Conservation (phyloP, 2,329 filamentous ascomycete genomes). For the Fusarium sp. region DNA sequence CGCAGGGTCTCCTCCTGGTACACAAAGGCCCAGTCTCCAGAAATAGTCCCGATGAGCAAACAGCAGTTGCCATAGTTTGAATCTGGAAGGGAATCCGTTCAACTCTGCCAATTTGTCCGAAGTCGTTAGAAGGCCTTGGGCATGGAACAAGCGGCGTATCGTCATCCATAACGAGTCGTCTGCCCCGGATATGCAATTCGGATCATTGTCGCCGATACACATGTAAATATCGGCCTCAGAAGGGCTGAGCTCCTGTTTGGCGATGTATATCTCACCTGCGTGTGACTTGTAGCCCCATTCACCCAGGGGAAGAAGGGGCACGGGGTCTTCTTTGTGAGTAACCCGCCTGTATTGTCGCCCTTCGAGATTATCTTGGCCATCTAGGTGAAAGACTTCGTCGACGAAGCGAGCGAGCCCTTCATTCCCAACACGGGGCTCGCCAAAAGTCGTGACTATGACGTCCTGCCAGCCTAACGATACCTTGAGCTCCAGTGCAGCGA, state of each 20-base stretch:
- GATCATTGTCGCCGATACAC: constrained; percentile 79
- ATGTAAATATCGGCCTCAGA: constrained; percentile 73
- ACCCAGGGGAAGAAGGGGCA: constrained; percentile 84
- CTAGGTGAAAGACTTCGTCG: constrained; percentile 63
- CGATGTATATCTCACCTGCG: constrained; percentile 88
- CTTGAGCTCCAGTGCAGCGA: constrained; percentile 86
- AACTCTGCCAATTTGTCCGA: constrained; percentile 34
- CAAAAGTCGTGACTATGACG: constrained; percentile 86
- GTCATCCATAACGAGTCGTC: constrained; percentile 52
- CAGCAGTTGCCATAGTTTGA: constrained; percentile 91
- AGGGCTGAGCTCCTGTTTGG: constrained; percentile 76
- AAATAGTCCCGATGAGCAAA: constrained; percentile 98
- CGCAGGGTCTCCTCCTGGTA: constrained; percentile 80
- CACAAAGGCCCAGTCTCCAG: constrained; percentile 89
- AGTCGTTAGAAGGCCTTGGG: constrained; percentile 40
- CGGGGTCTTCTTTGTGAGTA: constrained; percentile 88
- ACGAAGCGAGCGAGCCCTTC: constrained; percentile 65
- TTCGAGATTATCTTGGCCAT: constrained; percentile 49
- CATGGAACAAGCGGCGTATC: constrained; percentile 42
- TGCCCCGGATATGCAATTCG: constrained; percentile 75
- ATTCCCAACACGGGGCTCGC: constrained; percentile 80
- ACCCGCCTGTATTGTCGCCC: constrained; percentile 74
- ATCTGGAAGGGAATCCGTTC: constrained; percentile 66
- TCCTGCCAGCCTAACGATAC: constrained; percentile 79
- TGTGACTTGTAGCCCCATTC: constrained; percentile 93